These are phyloP conservation scores for Candida ovalis DNA, from an alignment of 805 yeast species.

Conservation along the genomic window DNA sequence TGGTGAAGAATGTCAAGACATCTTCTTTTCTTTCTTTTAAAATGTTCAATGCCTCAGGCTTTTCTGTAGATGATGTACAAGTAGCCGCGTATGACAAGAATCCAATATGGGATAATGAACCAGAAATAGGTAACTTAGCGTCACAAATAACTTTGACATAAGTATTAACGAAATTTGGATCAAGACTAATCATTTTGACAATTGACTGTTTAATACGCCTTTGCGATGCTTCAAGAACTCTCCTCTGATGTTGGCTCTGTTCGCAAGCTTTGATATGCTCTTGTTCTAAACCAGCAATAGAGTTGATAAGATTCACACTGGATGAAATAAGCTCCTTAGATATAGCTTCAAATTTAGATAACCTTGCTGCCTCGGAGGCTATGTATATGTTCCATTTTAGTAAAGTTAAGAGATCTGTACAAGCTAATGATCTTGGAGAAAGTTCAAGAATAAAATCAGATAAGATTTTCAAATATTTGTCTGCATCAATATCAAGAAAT, in stretches of 20 bases:
- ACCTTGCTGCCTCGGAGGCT: conserved; percentile 24
- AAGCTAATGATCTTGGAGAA: conserved; percentile 40
- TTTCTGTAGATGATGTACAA: background rate
- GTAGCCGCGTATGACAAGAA: conserved; percentile 11
- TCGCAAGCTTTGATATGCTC: conserved; percentile 25
- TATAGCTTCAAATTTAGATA: conserved; percentile 21
- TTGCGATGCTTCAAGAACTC: conserved; percentile 35
- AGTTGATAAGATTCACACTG: conserved; percentile 37
- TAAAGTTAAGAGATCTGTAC: conserved; percentile 52
- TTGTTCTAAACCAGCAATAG: conserved; percentile 30
- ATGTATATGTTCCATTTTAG: conserved; percentile 53
- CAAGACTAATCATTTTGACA: conserved; percentile 17
- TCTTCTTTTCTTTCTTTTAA: conserved; percentile 12
- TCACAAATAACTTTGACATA: conserved; percentile 12
- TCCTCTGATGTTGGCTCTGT: conserved; percentile 36
- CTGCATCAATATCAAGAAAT: conserved; percentile 31
- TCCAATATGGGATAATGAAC: conserved; percentile 21
- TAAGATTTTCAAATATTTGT: conserved; percentile 29
- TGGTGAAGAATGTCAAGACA: conserved; percentile 29
- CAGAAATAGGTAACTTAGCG: conserved; percentile 18
- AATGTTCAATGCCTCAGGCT: conserved; percentile 5
- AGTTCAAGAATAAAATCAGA: conserved; percentile 36
- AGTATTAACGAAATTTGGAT: conserved; percentile 1
- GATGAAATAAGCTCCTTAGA: conserved; percentile 23
- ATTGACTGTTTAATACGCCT: conserved; percentile 28